Conservation (phyloP, 164 flowering plant genomes). For the Vitis amurensis region DNA sequence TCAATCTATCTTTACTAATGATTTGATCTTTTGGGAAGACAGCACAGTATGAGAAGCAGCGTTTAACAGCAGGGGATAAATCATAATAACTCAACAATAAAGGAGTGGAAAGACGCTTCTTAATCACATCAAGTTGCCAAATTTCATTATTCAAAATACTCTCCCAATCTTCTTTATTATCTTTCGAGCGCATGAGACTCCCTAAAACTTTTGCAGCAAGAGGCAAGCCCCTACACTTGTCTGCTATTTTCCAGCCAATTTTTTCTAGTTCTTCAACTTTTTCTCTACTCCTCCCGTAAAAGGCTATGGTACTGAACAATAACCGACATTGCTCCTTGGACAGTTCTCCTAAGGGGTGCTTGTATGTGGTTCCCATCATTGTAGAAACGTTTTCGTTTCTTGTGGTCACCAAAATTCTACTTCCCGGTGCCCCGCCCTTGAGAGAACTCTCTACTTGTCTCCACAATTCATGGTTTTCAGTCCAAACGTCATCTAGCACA, state of each 20-base stretch:
- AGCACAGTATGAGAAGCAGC: slow-evolving; percentile 23
- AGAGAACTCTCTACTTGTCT: slow-evolving; percentile 3
- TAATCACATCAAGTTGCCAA: slow-evolving; percentile 11
- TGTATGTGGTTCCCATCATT: too few relatives aligned
- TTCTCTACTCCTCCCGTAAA: background rate
- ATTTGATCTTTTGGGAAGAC: slow-evolving; percentile 5
- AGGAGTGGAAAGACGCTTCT: slow-evolving; percentile 12
- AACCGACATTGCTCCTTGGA: too few relatives aligned
- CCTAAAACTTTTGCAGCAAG: slow-evolving; percentile 20
- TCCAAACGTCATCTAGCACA: slow-evolving; percentile 31
- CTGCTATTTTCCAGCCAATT: too few relatives aligned
- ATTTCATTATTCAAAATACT: slow-evolving; percentile 12
- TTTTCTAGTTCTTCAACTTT: too few relatives aligned
- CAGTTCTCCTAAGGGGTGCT: too few relatives aligned
- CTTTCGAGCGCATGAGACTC: slow-evolving; percentile 14
- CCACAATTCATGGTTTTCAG: slow-evolving; percentile 13
- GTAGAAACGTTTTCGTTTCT: slow-evolving; percentile 8
- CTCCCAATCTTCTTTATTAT: slow-evolving; percentile 7
- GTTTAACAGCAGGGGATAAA: slow-evolving; percentile 4
- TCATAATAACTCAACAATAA: slow-evolving; percentile 18
- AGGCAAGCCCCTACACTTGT: slow-evolving; percentile 14
- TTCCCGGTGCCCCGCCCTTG: slow-evolving; percentile 7
- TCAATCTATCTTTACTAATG: slow-evolving; percentile 1
- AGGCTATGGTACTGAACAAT: slow-evolving; percentile 4
- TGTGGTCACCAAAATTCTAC: slow-evolving; percentile 28